These are phyloP conservation scores for Casuarina equisetifolia DNA, from an alignment of 306 rosid species.

Conservation along the genomic window DNA sequence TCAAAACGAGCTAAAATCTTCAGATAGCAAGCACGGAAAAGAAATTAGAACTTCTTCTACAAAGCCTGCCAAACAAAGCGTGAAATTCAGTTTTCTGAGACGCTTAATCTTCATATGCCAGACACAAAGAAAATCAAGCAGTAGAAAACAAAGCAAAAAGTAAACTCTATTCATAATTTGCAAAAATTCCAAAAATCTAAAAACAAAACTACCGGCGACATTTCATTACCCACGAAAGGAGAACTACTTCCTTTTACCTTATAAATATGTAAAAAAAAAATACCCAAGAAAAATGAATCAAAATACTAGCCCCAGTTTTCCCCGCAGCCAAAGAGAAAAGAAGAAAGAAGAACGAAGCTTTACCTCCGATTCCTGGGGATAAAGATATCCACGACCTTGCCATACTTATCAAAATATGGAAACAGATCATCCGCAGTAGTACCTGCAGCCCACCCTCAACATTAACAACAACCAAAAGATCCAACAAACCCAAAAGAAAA, in stretches of 20 bases:
- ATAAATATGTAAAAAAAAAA: too few relatives aligned
- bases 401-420: constrained; percentile 83
- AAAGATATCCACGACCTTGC: constrained; percentile 90
- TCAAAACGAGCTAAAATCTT: not conserved
- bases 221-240: too few relatives aligned
- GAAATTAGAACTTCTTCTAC: too few relatives aligned
- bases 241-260: too few relatives aligned
- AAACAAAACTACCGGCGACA: too few relatives aligned
- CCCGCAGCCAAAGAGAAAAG: not conserved
- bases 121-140: too few relatives aligned
- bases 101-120: too few relatives aligned
- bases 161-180: too few relatives aligned
- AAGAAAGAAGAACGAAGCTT: not conserved
- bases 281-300: not conserved
- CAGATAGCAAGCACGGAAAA: not conserved
- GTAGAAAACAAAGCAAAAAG: too few relatives aligned
- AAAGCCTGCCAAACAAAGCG: too few relatives aligned
- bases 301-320: not conserved
- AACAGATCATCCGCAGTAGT: constrained; percentile 86
- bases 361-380: constrained; percentile 92
- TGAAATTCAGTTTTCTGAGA: too few relatives aligned
- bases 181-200: too few relatives aligned
- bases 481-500: not conserved
- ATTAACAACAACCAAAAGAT: not conserved
- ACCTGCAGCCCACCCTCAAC: constrained; percentile 35